These are phyloP conservation scores for Dimocarpus longan DNA, from an alignment of 345 rosid species.

Conservation along the genomic window DNA sequence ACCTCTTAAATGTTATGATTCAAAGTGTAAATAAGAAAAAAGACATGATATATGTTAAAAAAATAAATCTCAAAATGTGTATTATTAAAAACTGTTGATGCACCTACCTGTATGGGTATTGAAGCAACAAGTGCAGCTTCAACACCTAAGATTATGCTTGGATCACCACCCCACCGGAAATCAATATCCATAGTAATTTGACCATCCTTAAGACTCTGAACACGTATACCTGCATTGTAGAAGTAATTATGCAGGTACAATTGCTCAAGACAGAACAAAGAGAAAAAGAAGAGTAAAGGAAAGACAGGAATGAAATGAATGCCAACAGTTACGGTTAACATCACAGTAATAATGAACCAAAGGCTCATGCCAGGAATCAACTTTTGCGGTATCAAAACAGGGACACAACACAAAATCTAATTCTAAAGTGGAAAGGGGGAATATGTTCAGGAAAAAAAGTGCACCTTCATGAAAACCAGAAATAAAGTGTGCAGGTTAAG, in stretches of 20 bases:
- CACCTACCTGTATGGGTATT: conserved; percentile 91
- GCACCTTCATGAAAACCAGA: background rate
- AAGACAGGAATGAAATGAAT: background rate
- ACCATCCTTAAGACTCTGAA: conserved; percentile 96
- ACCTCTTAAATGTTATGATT: background rate
- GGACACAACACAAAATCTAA: background rate
- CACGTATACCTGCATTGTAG: conserved; percentile 79
- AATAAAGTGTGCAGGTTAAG: background rate
- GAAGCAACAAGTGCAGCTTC: conserved; percentile 97
- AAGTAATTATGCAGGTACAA: conserved; percentile 21
- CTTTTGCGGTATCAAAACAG: background rate
- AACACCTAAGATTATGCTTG: conserved; percentile 89
- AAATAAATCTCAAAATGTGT: background rate
- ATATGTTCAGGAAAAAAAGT: background rate
- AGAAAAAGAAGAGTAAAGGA: background rate
- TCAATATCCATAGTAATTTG: conserved; percentile 96
- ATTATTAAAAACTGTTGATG: conserved; percentile 6
- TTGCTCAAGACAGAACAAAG: background rate
- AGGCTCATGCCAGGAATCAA: background rate
- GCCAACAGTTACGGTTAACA: background rate
- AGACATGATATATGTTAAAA: background rate
- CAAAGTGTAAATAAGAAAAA: background rate
- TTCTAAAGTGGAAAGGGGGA: background rate
- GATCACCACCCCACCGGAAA: conserved; percentile 99
- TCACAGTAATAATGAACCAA: background rate